phyloP scores from a whole-genome alignment of 257 asterid genomes.

The Solanum piurae region DNA sequence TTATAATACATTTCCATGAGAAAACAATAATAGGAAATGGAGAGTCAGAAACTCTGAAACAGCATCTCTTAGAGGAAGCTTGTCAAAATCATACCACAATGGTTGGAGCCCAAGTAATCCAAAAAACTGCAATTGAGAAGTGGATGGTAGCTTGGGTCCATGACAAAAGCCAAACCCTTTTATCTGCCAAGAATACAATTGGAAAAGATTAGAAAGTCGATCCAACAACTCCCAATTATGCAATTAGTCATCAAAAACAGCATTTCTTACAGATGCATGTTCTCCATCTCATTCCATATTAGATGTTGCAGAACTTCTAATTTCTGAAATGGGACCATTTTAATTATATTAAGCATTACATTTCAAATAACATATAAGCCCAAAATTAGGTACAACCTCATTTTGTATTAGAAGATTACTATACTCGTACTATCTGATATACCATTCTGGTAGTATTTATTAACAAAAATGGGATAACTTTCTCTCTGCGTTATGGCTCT shows the following conservation, averaged over 20 bases:
- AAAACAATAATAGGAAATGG: not conserved
- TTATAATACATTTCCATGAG: not conserved
- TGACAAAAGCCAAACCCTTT: constrained; percentile 67
- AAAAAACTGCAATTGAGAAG: constrained; percentile 59
- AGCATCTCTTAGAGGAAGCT: not conserved
- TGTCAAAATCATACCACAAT: constrained; percentile 41
- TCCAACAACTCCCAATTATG: not conserved
- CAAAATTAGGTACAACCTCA: not conserved
- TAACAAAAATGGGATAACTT: not conserved
- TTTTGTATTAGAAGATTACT: not conserved
- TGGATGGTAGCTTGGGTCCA: constrained; percentile 64
- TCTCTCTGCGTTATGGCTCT: not conserved
- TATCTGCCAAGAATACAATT: constrained; percentile 34
- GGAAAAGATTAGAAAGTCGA: not conserved
- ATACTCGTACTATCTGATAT: not conserved
- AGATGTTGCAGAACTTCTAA: not conserved
- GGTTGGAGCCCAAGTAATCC: constrained; percentile 91
- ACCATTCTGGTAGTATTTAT: not conserved
- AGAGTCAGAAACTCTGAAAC: not conserved
- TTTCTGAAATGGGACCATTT: not conserved
- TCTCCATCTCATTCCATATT: not conserved
- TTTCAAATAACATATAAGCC: not conserved
- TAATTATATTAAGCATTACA: not conserved
- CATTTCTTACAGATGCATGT: not conserved
- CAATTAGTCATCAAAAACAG: not conserved